Evolutionary conservation across 371 early-diverging fungal species (phyloP), one percentile per base, ranked within the genome.

Genomic region (Mortierella sp.): DNA sequence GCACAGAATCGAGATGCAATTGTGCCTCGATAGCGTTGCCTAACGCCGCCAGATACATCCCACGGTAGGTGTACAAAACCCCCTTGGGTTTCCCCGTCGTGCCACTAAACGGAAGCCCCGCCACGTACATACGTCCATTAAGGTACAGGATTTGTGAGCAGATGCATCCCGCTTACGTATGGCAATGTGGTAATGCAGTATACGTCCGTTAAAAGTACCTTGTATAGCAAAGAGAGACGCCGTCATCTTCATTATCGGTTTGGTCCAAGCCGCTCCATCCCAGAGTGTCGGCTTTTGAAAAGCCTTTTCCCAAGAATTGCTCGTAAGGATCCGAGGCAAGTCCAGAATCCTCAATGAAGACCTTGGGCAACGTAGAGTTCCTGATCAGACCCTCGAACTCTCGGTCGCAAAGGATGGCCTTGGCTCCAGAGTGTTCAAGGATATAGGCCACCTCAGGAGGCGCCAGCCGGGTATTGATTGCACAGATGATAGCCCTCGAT

Each of bases 81-180:
- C 88, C 89, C 55, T 90, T 90, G 14, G 89, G 91, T 15, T 82
- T 79, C 11, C 89, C 89, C 0, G 91, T 90, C 0, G 88, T 87
- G 11, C 91, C 91, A 11, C 87, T 76, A 31, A 27, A 17, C 14
- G 14, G 12, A 17, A 51, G 27, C 14, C 37, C 11, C 4, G 11
- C 37, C 11, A 34, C 7, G 14, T 7, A n/a, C n/a, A n/a, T n/a
- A n/a, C n/a, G n/a, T n/a, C n/a, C n/a, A n/a, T n/a, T n/a, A n/a
- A n/a, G n/a, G n/a, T n/a, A n/a, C n/a, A n/a, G n/a, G n/a, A n/a
- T n/a, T n/a, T n/a, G n/a, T n/a, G n/a, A n/a, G n/a, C n/a, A n/a
- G n/a, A n/a, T n/a, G n/a, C n/a, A n/a, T n/a, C n/a, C n/a, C n/a
- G n/a, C n/a, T n/a, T n/a, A n/a, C n/a, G n/a, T n/a, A n/a, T n/a